phyloP scores from a whole-genome alignment of 306 rosid species.

The Ceratonia siliqua region DNA sequence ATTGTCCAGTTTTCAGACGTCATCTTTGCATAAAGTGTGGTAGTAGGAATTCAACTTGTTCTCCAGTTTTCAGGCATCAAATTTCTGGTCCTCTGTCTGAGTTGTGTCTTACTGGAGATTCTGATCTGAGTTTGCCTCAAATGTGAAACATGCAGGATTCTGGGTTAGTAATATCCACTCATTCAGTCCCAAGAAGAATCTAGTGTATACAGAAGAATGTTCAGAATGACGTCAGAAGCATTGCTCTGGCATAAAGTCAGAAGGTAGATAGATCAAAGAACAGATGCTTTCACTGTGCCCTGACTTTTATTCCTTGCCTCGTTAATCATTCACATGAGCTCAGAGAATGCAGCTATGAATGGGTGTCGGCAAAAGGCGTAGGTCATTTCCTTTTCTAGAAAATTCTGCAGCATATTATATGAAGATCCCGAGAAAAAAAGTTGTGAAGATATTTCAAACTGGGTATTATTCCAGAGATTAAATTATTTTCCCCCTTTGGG shows the following conservation, averaged over 20 bases:
- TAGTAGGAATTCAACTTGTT: neutral
- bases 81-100: neutral
- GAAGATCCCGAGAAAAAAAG: slow-evolving; percentile 28
- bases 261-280: slow-evolving; percentile 19
- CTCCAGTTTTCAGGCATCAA: neutral
- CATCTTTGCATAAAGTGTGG: slow-evolving; percentile 21
- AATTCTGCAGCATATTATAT: slow-evolving; percentile 33
- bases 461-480: slow-evolving; percentile 27
- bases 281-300: slow-evolving; percentile 9
- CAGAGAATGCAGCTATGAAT: slow-evolving; percentile 11
- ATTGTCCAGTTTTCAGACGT: neutral
- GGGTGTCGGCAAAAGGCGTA: slow-evolving; percentile 6
- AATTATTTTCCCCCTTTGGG: slow-evolving; percentile 20
- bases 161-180: slow-evolving; percentile 38
- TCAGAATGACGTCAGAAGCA: neutral
- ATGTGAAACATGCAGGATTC: slow-evolving; percentile 32
- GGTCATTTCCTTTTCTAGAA: neutral
- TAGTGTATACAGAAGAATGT: neutral
- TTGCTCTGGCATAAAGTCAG: slow-evolving; percentile 15
- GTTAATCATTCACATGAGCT: neutral
- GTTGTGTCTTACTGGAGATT: slow-evolving; percentile 34
- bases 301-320: slow-evolving; percentile 4
- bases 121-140: slow-evolving; percentile 1
- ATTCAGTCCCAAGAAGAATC: slow-evolving; percentile 21
- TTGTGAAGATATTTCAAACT: slow-evolving; percentile 10